These are phyloP conservation scores for thale cress (Arabidopsis thaliana) DNA, from an alignment of 345 rosid species.

Conservation along the genomic window DNA sequence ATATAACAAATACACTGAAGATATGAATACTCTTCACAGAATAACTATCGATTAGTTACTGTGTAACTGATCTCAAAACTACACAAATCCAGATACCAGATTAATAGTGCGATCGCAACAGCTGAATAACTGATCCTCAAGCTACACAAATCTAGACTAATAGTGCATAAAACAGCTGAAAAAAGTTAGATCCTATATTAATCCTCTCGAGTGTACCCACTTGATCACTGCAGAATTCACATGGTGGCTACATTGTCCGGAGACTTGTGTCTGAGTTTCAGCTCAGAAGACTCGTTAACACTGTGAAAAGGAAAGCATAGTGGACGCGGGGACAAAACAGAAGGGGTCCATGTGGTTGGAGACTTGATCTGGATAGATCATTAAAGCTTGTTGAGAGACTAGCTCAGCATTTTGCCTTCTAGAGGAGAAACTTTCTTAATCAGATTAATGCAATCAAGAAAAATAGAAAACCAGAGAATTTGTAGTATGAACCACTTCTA, in stretches of 20 bases:
- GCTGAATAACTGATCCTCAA: slow-evolving; percentile 2
- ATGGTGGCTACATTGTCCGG: slow-evolving; percentile 26
- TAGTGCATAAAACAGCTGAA: slow-evolving; percentile 2
- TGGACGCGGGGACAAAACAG: slow-evolving; percentile 21
- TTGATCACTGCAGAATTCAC: slow-evolving; percentile 24
- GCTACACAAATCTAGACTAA: slow-evolving; percentile 13
- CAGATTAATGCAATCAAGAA: slow-evolving; percentile 6
- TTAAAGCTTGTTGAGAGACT: slow-evolving; percentile 8
- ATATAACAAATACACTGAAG: not conserved
- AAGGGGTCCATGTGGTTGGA: slow-evolving; percentile 42
- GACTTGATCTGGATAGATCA: slow-evolving; percentile 32
- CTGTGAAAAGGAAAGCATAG: slow-evolving; percentile 28
- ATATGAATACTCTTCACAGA: not conserved
- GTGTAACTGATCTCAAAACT: slow-evolving; percentile 20
- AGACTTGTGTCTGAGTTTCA: slow-evolving; percentile 30
- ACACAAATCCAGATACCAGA: slow-evolving; percentile 21
- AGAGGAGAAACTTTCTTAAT: slow-evolving; percentile 38
- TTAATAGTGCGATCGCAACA: not conserved
- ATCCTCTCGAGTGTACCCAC: slow-evolving; percentile 5
- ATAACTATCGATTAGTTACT: slow-evolving; percentile 1
- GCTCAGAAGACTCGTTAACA: slow-evolving; percentile 13
- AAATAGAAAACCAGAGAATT: slow-evolving; percentile 17
- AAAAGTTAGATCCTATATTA: slow-evolving; percentile 6
- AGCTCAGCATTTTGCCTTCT: slow-evolving; percentile 30
- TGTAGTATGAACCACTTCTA: slow-evolving; percentile 34